Evolutionary conservation across 495 filamentous ascomycete genomes (phyloP), one percentile per base, ranked within the genome.

Genomic region (Pseudoneurospora amorphoporcata): DNA sequence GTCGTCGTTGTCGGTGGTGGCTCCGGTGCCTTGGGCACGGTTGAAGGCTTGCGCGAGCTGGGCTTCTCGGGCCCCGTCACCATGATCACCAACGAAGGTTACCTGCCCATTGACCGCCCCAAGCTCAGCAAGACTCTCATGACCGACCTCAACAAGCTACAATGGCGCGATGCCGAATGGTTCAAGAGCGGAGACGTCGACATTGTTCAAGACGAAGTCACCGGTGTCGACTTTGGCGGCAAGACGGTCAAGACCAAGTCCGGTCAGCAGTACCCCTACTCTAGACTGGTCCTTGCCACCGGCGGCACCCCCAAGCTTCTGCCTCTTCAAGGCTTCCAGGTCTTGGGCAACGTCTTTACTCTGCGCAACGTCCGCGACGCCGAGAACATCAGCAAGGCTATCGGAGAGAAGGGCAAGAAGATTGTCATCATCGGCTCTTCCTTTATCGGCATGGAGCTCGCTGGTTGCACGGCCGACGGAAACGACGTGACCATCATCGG

Each of bases 361-460:
- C 86, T 99, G 19, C 89, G 95, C 68, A 87, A 86, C 8, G 83
- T 97, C 19, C 84, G 88, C 23, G 90, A 98, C 76, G 89, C 90
- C 14, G 86, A 95, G 79, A 82, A 82, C 69, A 98, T 99, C 76
- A 82, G 91, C 37, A 83, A 81, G 8, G 94, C 93, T 4, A 88
- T 94, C 19, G 93, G 92, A n/a, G 88, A 91, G 45, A 43, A 68
- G 16, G 90, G 90, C 53, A 97, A 95, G 85, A 97, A 97, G 81
- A 88, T 98, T 76, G 94, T 97, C 42, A 86, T 99, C 19, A 88
- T 99, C 71, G 95, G 95, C 23, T 92, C 89, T 70, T 94, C 92
- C 68, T 98, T 99, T 82, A 99, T 99, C 80, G 88, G 95, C 43
- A 96, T 99, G 94, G 95, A 99, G 82, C 88, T 97, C 38, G 93